These are phyloP conservation scores for Dionaea muscipula DNA, from an alignment of 179 eudicot genomes.

Conservation along the genomic window DNA sequence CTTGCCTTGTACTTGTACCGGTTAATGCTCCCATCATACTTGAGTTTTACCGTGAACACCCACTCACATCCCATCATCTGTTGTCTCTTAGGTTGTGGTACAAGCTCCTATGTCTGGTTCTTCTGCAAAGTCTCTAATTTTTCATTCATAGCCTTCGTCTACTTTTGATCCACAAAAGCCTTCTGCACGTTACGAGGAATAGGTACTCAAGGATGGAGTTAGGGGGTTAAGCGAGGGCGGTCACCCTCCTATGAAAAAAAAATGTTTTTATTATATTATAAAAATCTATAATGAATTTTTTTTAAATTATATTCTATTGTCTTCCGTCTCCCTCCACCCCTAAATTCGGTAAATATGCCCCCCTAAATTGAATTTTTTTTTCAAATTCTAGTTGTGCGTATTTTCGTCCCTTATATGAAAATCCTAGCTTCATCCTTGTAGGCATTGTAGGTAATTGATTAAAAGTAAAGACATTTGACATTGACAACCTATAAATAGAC, in stretches of 20 bases:
- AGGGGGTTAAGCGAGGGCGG: no score
- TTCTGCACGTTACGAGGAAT: background rate
- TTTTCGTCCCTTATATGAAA: no score
- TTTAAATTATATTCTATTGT: no score
- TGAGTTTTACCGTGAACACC: background rate
- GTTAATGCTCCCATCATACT: background rate
- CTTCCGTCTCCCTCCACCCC: no score
- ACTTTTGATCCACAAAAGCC: background rate
- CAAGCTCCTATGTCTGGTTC: background rate
- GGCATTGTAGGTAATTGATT: background rate
- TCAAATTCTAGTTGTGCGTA: no score
- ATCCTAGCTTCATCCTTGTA: no score
- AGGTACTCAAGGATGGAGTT: no score
- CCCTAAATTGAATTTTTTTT: no score
- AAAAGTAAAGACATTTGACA: constrained; percentile 1
- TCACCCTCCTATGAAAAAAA: no score
- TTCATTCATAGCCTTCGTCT: background rate
- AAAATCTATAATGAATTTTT: no score
- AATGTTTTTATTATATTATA: no score
- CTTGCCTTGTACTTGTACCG: background rate
- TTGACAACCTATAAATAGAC: background rate
- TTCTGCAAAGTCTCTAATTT: background rate
- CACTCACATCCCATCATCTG: background rate
- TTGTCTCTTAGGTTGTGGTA: background rate
- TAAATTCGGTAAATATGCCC: no score